Evolutionary conservation across 495 filamentous ascomycete genomes (phyloP), one percentile per base, ranked within the genome.

Genomic region (Trichoderma parareesei): DNA sequence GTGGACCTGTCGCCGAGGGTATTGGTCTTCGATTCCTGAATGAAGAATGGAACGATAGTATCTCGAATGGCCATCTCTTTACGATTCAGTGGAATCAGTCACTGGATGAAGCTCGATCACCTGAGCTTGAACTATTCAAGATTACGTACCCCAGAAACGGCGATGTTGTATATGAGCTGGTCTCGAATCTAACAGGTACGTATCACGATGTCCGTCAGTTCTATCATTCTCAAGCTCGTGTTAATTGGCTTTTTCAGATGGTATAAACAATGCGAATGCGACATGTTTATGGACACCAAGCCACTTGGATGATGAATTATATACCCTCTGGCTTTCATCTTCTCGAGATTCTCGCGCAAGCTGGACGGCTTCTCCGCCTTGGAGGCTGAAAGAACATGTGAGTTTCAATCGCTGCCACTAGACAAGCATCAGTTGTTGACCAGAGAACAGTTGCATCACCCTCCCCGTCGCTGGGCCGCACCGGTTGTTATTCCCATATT

Each of bases 31-130:
- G 42, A 20, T 63, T 63, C 38, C 6, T 63, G 14, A 63, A 63
- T 44, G 40, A 46, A 37, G 27, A 38, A 37, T 63, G 61, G 61
- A 63, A 63, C 43, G 61, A 44, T 4, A 63, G 61, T 42, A 63
- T 63, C n/a, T 44, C 61, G 8, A 63, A 63, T 35, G 61, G 42
- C 11, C 43, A 33, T 27, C 61, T 42, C 4, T 44, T 63, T 37
- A 33, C 40, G 8, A 42, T 63, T 9, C n/a, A 35, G 35, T 63
- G 61, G 61, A 63, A 63, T 18, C n/a, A 63, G 42, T 41, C 61
- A 1, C 18, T 63, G 4, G 61, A 48, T 14, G 18, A n/a, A 2
- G 27, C 27, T 37, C 53, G 11, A 11, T 35, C 20, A 35, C 53
- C 53, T 13, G 43, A 49, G 33, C 43, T 63, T 37, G 43, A 20